These are phyloP conservation scores for Trichophyton schoenleinii DNA, from an alignment of 2,329 filamentous ascomycete species.

Conservation along the genomic window DNA sequence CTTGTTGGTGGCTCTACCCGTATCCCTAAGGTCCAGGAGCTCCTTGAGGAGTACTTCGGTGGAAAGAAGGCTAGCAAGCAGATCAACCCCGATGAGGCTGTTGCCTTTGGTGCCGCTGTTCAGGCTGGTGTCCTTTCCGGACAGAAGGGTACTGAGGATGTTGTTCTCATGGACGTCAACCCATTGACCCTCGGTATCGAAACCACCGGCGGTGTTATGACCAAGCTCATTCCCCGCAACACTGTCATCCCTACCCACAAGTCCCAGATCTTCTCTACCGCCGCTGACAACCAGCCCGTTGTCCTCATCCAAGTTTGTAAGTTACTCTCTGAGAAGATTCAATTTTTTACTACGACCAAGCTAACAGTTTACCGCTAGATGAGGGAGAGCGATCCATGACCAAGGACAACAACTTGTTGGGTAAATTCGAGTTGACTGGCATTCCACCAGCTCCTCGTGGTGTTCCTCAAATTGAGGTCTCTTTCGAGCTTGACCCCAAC, in stretches of 20 bases:
- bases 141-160: conserved; percentile 63
- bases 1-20: conserved; percentile 96
- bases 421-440: conserved; percentile 95
- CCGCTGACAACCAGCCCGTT: conserved; percentile 90
- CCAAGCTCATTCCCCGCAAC: conserved; percentile 88
- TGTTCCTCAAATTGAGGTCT: conserved; percentile 95
- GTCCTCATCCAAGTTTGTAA: conserved; percentile 82
- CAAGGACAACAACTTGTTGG: conserved; percentile 93
- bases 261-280: conserved; percentile 95
- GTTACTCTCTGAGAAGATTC: conserved; percentile 12
- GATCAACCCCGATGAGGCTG: conserved; percentile 98
- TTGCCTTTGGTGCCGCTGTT: conserved; percentile 92
- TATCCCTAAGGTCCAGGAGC: conserved; percentile 92
- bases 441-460: conserved; percentile 92
- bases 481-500: conserved; percentile 95
- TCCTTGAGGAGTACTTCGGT: conserved; percentile 90
- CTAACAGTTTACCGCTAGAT: conserved; percentile 20
- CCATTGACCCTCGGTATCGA: conserved; percentile 92
- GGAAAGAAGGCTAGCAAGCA: conserved; percentile 98
- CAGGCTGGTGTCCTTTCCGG: conserved; percentile 92
- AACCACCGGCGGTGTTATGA: conserved; percentile 96
- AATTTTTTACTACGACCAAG: too few relatives aligned
- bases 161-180: conserved; percentile 97
- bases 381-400: conserved; percentile 91
- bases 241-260: conserved; percentile 91